Evolutionary conservation across 108 stramenopile genomes (phyloP).

Genomic region (Nannochloropsis gaditana): DNA sequence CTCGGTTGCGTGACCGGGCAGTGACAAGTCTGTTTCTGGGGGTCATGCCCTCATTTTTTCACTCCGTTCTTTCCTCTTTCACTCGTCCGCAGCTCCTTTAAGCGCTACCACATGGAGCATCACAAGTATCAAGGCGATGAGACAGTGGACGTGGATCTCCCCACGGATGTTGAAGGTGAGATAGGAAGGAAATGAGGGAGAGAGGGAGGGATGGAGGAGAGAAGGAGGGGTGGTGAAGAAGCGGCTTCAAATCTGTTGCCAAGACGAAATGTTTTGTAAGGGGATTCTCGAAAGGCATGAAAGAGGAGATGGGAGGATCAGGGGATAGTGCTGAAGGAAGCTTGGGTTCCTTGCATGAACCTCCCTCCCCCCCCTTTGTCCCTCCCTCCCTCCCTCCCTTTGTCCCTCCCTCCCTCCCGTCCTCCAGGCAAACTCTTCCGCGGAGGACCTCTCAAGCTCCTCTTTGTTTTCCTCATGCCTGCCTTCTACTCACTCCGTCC

Average conservation of each 20-base stretch:
- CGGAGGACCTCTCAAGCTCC: constrained; percentile 60
- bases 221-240: background rate
- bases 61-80: background rate
- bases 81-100: constrained; percentile 59
- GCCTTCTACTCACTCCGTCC: constrained; percentile 81
- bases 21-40: background rate
- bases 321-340: background rate
- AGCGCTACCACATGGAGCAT: constrained; percentile 90
- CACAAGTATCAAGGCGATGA: constrained; percentile 73
- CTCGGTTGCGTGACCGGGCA: no score
- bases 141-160: constrained; percentile 77
- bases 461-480: constrained; percentile 74
- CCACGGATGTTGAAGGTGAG: constrained; percentile 66
- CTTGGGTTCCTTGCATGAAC: background rate
- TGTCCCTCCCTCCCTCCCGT: background rate
- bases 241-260: no score
- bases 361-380: background rate
- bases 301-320: no score
- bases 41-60: background rate
- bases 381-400: constrained; percentile 2
- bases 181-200: constrained; percentile 21
- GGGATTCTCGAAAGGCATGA: no score
- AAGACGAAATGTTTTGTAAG: no score
- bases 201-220: background rate
- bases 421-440: constrained; percentile 47